phyloP scores from a whole-genome alignment of 352 stramenopile genomes.

The Aphanomyces astaci region DNA sequence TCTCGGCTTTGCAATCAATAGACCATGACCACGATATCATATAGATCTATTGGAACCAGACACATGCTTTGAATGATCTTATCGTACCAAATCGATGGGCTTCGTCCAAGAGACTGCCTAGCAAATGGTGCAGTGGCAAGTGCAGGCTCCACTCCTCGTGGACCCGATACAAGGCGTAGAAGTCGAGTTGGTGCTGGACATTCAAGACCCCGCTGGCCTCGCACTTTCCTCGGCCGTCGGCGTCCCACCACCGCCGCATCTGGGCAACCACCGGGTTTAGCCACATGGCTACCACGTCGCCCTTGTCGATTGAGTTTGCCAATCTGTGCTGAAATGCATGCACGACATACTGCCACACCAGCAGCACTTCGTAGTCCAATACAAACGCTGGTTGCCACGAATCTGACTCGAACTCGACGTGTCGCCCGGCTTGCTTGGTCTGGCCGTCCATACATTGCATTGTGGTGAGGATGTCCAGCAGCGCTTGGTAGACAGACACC shows the following conservation, averaged over 20 bases:
- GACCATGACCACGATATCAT: too few species aligned
- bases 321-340: background rate
- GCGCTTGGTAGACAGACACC: constrained; percentile 42
- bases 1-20: background rate
- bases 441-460: constrained; percentile 81
- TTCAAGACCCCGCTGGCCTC: constrained; percentile 12
- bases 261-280: constrained; percentile 19
- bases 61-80: too few species aligned
- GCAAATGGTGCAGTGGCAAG: constrained; percentile 72
- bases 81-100: background rate
- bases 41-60: too few species aligned
- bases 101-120: constrained; percentile 44
- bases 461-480: constrained; percentile 51
- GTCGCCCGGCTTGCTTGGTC: constrained; percentile 46
- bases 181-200: background rate
- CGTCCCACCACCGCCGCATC: constrained; percentile 9
- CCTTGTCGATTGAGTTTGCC: background rate
- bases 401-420: constrained; percentile 79
- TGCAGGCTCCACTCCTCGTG: constrained; percentile 49
- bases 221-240: background rate
- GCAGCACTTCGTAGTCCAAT: constrained; percentile 72
- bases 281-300: background rate
- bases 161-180: constrained; percentile 28
- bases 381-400: constrained; percentile 81
- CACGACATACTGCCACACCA: constrained; percentile 38